Percentiles rank a stretch among this genome's conserved stretches.
Conservation (phyloP, 192 early-diverging fungal genomes). For the Gaertneriomyces sp. region DNA sequence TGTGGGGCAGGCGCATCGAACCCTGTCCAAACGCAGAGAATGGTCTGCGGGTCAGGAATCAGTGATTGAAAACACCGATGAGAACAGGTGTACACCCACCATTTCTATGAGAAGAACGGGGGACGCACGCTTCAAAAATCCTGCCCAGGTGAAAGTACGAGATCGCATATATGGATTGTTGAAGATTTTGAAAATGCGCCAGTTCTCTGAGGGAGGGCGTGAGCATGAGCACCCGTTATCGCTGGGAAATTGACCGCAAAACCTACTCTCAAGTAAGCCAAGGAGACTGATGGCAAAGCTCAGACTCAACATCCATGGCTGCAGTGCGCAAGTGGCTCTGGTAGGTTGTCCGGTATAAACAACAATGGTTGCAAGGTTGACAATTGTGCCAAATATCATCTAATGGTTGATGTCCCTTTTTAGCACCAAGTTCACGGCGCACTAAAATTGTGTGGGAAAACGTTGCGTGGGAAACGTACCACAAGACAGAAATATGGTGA, state of each 20-base stretch:
- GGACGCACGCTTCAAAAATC: background rate
- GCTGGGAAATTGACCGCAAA: background rate
- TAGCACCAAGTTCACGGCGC: too few species aligned
- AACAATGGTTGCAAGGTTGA: background rate
- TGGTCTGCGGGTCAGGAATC: background rate
- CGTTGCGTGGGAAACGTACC: constrained; percentile 2
- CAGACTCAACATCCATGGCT: constrained; percentile 9
- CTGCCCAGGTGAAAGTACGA: background rate
- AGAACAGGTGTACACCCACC: background rate
- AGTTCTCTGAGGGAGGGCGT: constrained; percentile 1
- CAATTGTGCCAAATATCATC: constrained; percentile 9
- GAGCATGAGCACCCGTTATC: background rate
- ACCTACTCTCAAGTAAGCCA: constrained; percentile 9
- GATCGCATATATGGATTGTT: constrained; percentile 7
- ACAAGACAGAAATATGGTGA: background rate
- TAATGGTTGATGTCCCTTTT: background rate
- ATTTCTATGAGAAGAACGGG: background rate
- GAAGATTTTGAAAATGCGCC: constrained; percentile 7
- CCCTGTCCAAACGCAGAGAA: constrained; percentile 5
- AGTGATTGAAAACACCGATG: background rate
- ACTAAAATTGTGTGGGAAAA: background rate
- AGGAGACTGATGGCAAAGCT: background rate
- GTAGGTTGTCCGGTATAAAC: constrained; percentile 12
- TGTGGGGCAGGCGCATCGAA: background rate
- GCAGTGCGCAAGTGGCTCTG: background rate